Evolutionary conservation across 805 yeast genomes (phyloP), one percentile per base, ranked within the genome.

Genomic region (Nakazawaea anatomiae): DNA sequence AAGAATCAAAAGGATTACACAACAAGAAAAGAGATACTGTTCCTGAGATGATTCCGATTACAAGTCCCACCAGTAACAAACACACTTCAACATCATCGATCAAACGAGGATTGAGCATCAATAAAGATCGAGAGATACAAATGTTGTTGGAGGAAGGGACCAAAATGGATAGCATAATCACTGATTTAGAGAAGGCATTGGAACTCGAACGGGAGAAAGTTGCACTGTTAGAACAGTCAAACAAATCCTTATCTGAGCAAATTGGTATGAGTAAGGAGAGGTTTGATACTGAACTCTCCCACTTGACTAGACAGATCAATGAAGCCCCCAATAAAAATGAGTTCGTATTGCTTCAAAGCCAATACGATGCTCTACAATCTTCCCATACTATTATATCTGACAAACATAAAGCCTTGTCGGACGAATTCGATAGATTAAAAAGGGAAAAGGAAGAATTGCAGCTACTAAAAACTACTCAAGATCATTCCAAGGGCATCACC

Each of bases 161-260:
- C 18, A 70, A 76, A 53, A 72, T 77, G 76, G 84, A 80, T 53
- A 55, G 58, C 11, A 64, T 65, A 42, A 74, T 75, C 28, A 66
- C 75, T 3, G 61, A 62, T 9, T 62, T 74, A 28, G 75, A 74
- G 53, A 54, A 58, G 27, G 59, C 63, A 27, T 30, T 62, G 25
- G 44, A 51, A 11, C 43, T 47, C 3, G 44, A 55, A n/a, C 48
- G 55, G 9, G 51, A 47, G 18, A 51, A 54, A 30, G 55, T 57
- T 18, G 38, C 43, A 25, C 44, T 44, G 4, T 47, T 58, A 29
- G 11, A 18, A 25, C 6, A 4, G 7, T 35, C 35, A 46, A 49
- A 44, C 27, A 28, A 29, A 5, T 25, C 47, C 4, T 28, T 44
- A 6, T 7, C 10, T n/a, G 34, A 27, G 14, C 40, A 44, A 36